Evolutionary conservation across 164 flowering plant genomes (phyloP).

Genomic region (Cinnamomum chago): DNA sequence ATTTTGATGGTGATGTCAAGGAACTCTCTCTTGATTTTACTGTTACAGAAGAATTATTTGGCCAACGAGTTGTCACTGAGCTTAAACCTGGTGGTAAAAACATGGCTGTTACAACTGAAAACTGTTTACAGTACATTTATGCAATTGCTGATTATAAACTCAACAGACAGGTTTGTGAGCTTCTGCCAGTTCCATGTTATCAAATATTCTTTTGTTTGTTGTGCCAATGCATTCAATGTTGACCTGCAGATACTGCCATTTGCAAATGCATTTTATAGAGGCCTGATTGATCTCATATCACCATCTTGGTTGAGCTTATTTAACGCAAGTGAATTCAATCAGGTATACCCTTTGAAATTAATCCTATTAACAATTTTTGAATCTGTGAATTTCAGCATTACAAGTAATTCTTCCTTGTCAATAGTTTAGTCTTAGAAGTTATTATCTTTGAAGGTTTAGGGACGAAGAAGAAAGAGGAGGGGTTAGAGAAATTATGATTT

Average conservation of each 20-base stretch:
- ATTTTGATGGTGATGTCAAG: slow-evolving; percentile 79
- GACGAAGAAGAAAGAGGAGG: no score
- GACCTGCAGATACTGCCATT: slow-evolving; percentile 75
- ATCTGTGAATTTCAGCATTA: no score
- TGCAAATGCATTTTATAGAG: slow-evolving; percentile 94
- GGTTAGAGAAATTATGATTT: no score
- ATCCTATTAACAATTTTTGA: no score
- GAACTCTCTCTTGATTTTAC: slow-evolving; percentile 95
- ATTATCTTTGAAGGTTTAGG: no score
- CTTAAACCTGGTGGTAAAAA: slow-evolving; percentile 95
- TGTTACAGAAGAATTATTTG: slow-evolving; percentile 79
- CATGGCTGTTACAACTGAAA: slow-evolving; percentile 78
- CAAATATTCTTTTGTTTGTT: background rate
- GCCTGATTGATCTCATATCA: slow-evolving; percentile 79
- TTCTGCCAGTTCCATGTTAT: background rate
- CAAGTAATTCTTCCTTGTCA: no score
- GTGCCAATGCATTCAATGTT: slow-evolving; percentile 6
- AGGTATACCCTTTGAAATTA: slow-evolving; percentile 40
- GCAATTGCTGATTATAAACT: slow-evolving; percentile 98
- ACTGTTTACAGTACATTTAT: slow-evolving; percentile 92
- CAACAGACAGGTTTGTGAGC: slow-evolving; percentile 65
- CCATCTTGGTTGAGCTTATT: slow-evolving; percentile 96
- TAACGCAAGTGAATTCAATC: slow-evolving; percentile 94
- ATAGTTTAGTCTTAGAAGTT: no score
- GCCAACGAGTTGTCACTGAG: slow-evolving; percentile 63